Percentiles rank a stretch among this genome's conserved stretches.
phyloP scores from a whole-genome alignment of 1,284 basidiomycete species.

The Marasmius oreades region DNA sequence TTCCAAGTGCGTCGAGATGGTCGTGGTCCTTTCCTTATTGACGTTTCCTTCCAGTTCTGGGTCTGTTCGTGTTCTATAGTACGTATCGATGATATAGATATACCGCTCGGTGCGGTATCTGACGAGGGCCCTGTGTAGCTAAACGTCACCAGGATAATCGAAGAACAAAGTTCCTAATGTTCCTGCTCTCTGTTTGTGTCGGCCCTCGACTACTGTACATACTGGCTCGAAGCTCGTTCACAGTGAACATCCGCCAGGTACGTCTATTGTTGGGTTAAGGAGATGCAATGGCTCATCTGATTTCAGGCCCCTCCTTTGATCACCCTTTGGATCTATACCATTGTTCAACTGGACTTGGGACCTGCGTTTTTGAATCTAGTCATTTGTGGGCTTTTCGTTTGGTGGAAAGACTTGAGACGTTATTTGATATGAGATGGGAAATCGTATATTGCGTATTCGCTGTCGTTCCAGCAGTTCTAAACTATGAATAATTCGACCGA shows the following conservation, averaged over 20 bases:
- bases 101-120: not conserved
- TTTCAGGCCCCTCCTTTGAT: constrained; percentile 67
- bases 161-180: constrained; percentile 51
- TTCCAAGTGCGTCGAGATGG: constrained; percentile 56
- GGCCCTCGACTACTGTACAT: constrained; percentile 68
- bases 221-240: constrained; percentile 64
- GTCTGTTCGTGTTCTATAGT: constrained; percentile 78
- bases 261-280: constrained; percentile 11
- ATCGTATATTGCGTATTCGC: not conserved
- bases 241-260: constrained; percentile 70
- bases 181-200: constrained; percentile 50
- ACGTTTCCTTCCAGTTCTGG: constrained; percentile 47
- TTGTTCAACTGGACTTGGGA: constrained; percentile 62
- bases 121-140: constrained; percentile 41
- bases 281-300: not conserved
- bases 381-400: constrained; percentile 49
- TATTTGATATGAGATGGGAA: constrained; percentile 1
- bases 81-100: constrained; percentile 23
- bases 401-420: constrained; percentile 43
- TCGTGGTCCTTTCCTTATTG: constrained; percentile 3
- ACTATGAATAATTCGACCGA: not conserved
- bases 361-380: constrained; percentile 58
- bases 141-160: constrained; percentile 56
- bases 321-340: constrained; percentile 70
- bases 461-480: not conserved